Percentiles rank a stretch among this genome's conserved stretches.
phyloP scores from a whole-genome alignment of 2,329 filamentous ascomycete genomes.

The Sphaerulina vaccinii region DNA sequence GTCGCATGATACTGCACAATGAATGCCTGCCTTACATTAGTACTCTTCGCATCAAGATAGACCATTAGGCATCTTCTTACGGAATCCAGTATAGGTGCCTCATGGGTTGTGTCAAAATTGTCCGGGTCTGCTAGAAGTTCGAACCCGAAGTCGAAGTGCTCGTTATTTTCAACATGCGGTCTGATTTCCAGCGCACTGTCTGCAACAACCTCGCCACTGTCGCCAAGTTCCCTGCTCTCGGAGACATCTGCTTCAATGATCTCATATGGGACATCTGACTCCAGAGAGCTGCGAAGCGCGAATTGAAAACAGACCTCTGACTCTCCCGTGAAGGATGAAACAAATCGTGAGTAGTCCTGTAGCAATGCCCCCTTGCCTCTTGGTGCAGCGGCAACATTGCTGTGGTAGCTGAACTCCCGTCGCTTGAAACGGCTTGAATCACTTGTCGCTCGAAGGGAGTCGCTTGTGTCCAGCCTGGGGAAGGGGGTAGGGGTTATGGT shows the following conservation, averaged over 20 bases:
- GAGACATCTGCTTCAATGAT: conserved; percentile 13
- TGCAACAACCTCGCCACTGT: background rate
- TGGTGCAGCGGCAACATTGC: conserved; percentile 11
- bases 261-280: background rate
- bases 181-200: conserved; percentile 4
- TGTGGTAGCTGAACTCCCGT: conserved; percentile 10
- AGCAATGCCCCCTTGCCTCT: conserved; percentile 16
- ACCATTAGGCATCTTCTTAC: conserved; percentile 4
- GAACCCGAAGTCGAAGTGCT: conserved; percentile 13
- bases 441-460: background rate
- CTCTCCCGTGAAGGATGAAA: conserved; percentile 18
- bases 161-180: background rate
- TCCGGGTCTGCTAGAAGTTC: conserved; percentile 19
- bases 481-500: conserved; percentile 14
- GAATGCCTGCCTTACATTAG: conserved; percentile 13
- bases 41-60: background rate
- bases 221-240: background rate
- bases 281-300: conserved; percentile 2
- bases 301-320: conserved; percentile 18
- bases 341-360: conserved; percentile 15
- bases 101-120: conserved; percentile 5
- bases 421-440: background rate
- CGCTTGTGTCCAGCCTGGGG: conserved; percentile 17
- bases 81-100: conserved; percentile 3
- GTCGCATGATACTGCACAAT: conserved; percentile 19